Evolutionary conservation across 2,329 filamentous ascomycete genomes (phyloP), one percentile per base, ranked within the genome.

Genomic region (Phaeophleospora eucalypticola): DNA sequence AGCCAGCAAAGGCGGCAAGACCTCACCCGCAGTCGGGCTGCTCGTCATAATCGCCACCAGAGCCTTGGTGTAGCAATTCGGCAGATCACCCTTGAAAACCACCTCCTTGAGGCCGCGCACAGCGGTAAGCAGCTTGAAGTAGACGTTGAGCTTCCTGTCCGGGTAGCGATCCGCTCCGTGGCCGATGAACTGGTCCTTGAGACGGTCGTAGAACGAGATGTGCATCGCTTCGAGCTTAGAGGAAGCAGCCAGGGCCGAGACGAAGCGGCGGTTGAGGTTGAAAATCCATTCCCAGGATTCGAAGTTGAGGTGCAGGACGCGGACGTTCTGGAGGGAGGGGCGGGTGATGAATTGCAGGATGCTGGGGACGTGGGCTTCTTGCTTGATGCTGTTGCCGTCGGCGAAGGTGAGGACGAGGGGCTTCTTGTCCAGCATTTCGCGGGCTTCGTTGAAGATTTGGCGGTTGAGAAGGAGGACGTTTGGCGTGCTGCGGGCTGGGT

Each of bases 381-480:
- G 7, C 9, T 16, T 17, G 49, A 52, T 43, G 33, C 24, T 43
- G 38, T 48, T 36, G 21, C 42, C 39, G 33, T 40, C 38, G 3
- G 59, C 57, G 41, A 53, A 51, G 15, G 35, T 29, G 43, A 61
- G 38, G 34, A 53, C 49, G 33, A 68, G 55, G 1, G 63, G 56
- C 48, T 63, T 63, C 21, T 51, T 49, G 47, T 56, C 54, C 16
- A 69, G 56, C 12, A 63, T 43, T 12, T 52, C 20, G 7, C 53
- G 45, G 3, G 64, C 62, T 45, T 69, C 66, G 4, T 40, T 19
- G n/a, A 51, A 52, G 49, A 65, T 64, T 38, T 66, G 62, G 29
- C 56, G 60, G 53, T 65, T 67, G 49, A 68, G 35, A 3, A 67
- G 61, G 2, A 69, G 54, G 18, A 69, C 46, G 14, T 51, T 60